Conservation (phyloP, 2,329 filamentous ascomycete species). For the Calycina herbarum region DNA sequence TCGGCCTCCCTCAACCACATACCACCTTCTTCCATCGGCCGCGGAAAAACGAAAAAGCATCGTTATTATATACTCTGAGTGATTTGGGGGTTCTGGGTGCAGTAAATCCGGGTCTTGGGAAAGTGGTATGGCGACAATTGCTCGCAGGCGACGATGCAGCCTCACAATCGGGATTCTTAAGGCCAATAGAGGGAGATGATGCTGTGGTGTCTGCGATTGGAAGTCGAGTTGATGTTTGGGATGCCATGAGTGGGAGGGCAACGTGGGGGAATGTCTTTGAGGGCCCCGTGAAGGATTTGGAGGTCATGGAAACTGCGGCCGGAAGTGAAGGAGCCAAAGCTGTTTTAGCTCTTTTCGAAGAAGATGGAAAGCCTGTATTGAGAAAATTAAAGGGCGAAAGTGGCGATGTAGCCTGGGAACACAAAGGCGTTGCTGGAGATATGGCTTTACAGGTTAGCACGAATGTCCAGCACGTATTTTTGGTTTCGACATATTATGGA, state of each 20-base stretch:
- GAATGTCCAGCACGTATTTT: conserved; percentile 70
- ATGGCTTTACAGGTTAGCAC: conserved; percentile 72
- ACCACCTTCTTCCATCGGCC: conserved; percentile 96
- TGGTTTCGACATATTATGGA: conserved; percentile 76
- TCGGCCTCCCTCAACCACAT: conserved; percentile 78
- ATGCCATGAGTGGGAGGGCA: conserved; percentile 76
- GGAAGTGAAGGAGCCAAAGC: conserved; percentile 59
- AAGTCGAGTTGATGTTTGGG: conserved; percentile 74
- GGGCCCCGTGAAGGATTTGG: conserved; percentile 66
- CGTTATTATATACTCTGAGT: conserved; percentile 86
- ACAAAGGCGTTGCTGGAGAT: conserved; percentile 66
- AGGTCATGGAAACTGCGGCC: conserved; percentile 68
- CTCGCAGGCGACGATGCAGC: conserved; percentile 46
- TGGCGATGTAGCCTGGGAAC: conserved; percentile 78
- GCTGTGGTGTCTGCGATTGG: conserved; percentile 75
- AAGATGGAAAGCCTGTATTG: conserved; percentile 57
- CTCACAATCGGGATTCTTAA: conserved; percentile 48
- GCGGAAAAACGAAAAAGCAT: conserved; percentile 76
- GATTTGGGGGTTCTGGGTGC: conserved; percentile 82
- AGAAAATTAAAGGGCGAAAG: conserved; percentile 71
- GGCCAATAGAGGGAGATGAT: conserved; percentile 76
- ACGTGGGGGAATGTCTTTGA: conserved; percentile 69
- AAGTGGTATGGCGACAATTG: conserved; percentile 84
- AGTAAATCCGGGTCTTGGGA: conserved; percentile 83
- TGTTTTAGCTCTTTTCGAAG: conserved; percentile 65